These are phyloP conservation scores for Sugiyamaella neomexicana DNA, from an alignment of 1,139 yeast species.

Conservation along the genomic window DNA sequence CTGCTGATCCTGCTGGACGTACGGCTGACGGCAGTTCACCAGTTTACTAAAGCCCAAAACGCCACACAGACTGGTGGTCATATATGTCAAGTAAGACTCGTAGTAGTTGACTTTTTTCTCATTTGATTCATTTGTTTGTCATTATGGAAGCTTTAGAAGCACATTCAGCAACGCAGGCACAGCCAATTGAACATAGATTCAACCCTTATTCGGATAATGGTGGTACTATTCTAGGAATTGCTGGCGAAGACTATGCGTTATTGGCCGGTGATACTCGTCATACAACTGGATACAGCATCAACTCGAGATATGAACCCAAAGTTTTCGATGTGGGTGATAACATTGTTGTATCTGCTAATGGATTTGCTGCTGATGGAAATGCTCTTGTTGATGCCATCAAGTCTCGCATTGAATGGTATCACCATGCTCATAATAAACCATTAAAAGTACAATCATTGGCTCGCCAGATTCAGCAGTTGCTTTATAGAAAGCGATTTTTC, in stretches of 20 bases:
- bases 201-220: constrained; percentile 97
- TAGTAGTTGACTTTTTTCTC: background rate
- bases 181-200: constrained; percentile 88
- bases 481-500: constrained; percentile 92
- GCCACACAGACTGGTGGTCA: constrained; percentile 10
- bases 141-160: constrained; percentile 25
- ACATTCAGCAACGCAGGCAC: constrained; percentile 18
- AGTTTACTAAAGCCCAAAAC: background rate
- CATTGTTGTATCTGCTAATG: constrained; percentile 86
- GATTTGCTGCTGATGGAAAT: constrained; percentile 93
- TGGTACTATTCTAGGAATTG: constrained; percentile 95
- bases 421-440: constrained; percentile 79
- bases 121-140: background rate
- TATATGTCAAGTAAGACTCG: background rate
- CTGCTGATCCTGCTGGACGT: too few relatives aligned
- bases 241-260: constrained; percentile 96
- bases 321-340: constrained; percentile 88
- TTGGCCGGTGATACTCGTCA: constrained; percentile 98
- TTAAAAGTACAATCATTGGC: constrained; percentile 77
- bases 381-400: constrained; percentile 77
- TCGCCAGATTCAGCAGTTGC: constrained; percentile 82
- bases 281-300: constrained; percentile 89
- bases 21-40: background rate
- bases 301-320: constrained; percentile 89
- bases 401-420: constrained; percentile 88